A percentile compares a stretch with the other conserved stretches of the same genome.
These are phyloP conservation scores for Thraustochytrium aureum DNA, from an alignment of 352 stramenopile species.

Conservation along the genomic window DNA sequence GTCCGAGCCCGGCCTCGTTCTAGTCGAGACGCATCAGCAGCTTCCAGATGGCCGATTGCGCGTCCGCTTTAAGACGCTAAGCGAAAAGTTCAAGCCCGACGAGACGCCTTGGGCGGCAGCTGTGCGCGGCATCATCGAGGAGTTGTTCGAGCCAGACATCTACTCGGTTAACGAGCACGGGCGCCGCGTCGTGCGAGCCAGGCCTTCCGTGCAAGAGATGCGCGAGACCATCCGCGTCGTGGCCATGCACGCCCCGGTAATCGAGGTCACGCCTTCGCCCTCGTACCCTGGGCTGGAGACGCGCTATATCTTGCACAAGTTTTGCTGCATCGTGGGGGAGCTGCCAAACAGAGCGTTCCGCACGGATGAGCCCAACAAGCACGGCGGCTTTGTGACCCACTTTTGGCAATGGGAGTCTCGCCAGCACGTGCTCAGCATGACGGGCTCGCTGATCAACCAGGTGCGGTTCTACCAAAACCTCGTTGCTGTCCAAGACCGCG, in stretches of 20 bases:
- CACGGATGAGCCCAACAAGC: conserved; percentile 19
- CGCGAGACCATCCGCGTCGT: background rate
- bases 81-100: conserved; percentile 50
- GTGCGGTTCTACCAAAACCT: conserved; percentile 40
- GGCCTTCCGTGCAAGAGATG: background rate
- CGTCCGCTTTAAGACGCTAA: conserved; percentile 39
- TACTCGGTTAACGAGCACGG: conserved; percentile 28
- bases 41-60: conserved; percentile 1
- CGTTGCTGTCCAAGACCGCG: background rate
- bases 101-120: conserved; percentile 36
- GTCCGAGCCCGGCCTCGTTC: background rate
- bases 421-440: background rate
- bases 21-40: conserved; percentile 48
- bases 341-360: conserved; percentile 15
- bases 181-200: background rate
- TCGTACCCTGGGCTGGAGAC: conserved; percentile 48
- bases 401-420: conserved; percentile 46
- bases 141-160: conserved; percentile 14
- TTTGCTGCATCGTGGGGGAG: conserved; percentile 10
- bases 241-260: conserved; percentile 1
- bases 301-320: conserved; percentile 37
- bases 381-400: background rate
- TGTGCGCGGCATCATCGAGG: conserved; percentile 23
- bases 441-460: conserved; percentile 43
- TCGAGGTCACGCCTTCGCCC: conserved; percentile 25